phyloP scores from a whole-genome alignment of 164 flowering plant species.

The Umbilicus rupestris region DNA sequence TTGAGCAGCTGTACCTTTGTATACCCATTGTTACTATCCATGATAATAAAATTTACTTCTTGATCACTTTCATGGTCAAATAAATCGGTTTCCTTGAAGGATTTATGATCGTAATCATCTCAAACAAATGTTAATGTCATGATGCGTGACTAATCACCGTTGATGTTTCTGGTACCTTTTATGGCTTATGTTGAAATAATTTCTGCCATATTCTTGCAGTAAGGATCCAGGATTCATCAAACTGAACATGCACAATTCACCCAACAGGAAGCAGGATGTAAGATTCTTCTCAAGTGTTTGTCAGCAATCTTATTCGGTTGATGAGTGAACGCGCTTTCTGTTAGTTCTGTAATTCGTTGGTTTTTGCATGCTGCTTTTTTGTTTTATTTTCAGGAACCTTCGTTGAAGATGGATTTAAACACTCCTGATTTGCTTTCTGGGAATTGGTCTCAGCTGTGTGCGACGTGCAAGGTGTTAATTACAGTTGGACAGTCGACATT shows the following conservation, averaged over 20 bases:
- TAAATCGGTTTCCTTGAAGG: too few relatives aligned
- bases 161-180: not conserved
- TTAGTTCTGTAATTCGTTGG: too few relatives aligned
- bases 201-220: constrained; percentile 28
- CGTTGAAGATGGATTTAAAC: constrained; percentile 71
- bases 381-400: constrained; percentile 72
- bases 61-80: too few relatives aligned
- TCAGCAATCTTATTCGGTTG: not conserved
- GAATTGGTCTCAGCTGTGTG: constrained; percentile 96
- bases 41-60: too few relatives aligned
- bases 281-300: constrained; percentile 16
- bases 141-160: not conserved
- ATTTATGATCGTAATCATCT: too few relatives aligned
- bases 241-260: constrained; percentile 55
- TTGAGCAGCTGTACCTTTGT: too few relatives aligned
- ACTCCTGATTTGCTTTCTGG: constrained; percentile 86
- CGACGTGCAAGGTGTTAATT: constrained; percentile 78
- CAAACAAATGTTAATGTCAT: not conserved
- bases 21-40: too few relatives aligned
- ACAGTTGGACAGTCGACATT: not conserved
- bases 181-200: not conserved
- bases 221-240: constrained; percentile 90
- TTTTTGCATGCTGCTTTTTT: not conserved
- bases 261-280: constrained; percentile 77
- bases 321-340: too few relatives aligned